Percentiles rank a stretch among this genome's conserved stretches.
phyloP scores from a whole-genome alignment of 108 stramenopile genomes.

The Aurantiochytrium sp. region DNA sequence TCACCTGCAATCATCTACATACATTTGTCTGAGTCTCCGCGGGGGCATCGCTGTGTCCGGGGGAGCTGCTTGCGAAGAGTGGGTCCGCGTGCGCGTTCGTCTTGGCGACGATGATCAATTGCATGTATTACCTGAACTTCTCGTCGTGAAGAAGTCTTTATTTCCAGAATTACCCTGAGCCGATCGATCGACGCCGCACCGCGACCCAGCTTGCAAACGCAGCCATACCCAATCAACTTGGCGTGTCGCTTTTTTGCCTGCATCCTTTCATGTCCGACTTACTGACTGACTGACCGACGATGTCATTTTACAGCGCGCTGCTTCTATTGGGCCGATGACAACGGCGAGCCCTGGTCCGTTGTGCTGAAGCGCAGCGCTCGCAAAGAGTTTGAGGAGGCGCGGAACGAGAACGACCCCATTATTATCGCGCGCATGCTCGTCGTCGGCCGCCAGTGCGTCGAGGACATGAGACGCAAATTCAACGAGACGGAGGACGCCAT shows the following conservation, averaged over 20 bases:
- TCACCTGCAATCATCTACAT: not conserved
- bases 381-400: conserved; percentile 76
- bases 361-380: conserved; percentile 71
- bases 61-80: not conserved
- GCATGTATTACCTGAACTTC: conserved; percentile 1
- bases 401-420: conserved; percentile 77
- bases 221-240: not conserved
- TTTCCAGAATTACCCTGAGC: conserved; percentile 24
- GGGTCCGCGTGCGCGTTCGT: not conserved
- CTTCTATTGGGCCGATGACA: conserved; percentile 79
- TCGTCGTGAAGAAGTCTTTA: not conserved
- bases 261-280: too few relatives aligned
- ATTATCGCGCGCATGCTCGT: conserved; percentile 81
- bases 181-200: not conserved
- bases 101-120: not conserved
- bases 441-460: conserved; percentile 82
- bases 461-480: conserved; percentile 79
- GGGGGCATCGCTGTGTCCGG: too few relatives aligned
- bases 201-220: not conserved
- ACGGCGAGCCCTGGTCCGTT: conserved; percentile 70
- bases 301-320: conserved; percentile 5
- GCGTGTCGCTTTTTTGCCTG: not conserved
- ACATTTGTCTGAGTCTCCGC: not conserved
- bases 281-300: too few relatives aligned
- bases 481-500: conserved; percentile 73